Percentiles rank a stretch among this genome's conserved stretches.
These are phyloP conservation scores for Alternaria consortialis DNA, from an alignment of 2,329 filamentous ascomycete species.

Conservation along the genomic window DNA sequence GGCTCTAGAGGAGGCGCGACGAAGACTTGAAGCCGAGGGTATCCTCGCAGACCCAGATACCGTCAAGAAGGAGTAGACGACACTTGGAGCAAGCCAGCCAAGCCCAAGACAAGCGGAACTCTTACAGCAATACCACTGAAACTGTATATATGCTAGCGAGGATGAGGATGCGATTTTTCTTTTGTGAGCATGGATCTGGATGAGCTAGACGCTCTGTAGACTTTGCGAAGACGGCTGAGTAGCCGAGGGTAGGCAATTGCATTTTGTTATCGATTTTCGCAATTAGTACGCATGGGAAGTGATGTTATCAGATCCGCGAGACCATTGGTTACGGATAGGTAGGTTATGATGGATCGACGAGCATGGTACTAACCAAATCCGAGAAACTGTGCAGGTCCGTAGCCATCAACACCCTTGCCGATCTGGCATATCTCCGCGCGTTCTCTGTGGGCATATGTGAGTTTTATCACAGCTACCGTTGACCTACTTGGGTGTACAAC, in stretches of 20 bases:
- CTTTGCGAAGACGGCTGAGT: conserved; percentile 9
- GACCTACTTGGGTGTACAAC: too few relatives aligned
- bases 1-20: conserved; percentile 95
- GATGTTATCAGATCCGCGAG: neutral
- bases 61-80: conserved; percentile 52
- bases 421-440: too few relatives aligned
- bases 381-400: neutral
- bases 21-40: conserved; percentile 94
- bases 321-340: neutral
- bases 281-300: neutral
- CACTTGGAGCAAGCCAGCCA: neutral
- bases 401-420: neutral
- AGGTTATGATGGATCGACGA: too few relatives aligned
- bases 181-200: conserved; percentile 19
- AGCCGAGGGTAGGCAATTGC: conserved; percentile 13
- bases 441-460: too few relatives aligned
- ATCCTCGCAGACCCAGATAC: conserved; percentile 82
- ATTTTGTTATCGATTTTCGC: neutral
- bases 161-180: conserved; percentile 8
- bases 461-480: too few relatives aligned
- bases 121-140: conserved; percentile 10
- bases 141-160: conserved; percentile 17
- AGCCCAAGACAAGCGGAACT: neutral
- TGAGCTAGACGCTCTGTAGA: conserved; percentile 17
- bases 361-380: neutral